A percentile compares a stretch with the other conserved stretches of the same genome.
Evolutionary conservation across 2,329 filamentous ascomycete genomes (phyloP).

Genomic region (Pseudomassariella vexata): DNA sequence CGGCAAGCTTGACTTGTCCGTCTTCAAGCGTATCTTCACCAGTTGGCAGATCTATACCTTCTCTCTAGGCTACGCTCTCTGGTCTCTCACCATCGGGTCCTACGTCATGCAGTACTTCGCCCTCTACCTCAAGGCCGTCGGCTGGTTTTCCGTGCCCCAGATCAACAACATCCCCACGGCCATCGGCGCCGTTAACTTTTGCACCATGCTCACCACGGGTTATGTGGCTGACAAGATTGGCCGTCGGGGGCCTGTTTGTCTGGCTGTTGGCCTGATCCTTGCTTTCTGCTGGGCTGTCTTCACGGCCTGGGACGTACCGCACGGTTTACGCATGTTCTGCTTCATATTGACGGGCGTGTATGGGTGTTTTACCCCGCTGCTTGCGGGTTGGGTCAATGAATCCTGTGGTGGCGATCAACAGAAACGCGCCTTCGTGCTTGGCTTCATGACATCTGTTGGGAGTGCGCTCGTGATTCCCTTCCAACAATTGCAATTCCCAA

Average conservation of each 20-base stretch:
- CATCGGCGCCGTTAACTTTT: conserved; percentile 35
- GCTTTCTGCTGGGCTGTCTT: conserved; percentile 30
- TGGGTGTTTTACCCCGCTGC: conserved; percentile 34
- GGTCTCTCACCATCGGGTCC: conserved; percentile 30
- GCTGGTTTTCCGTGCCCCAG: conserved; percentile 28
- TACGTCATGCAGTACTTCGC: conserved; percentile 35
- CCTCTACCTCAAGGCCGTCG: conserved; percentile 31
- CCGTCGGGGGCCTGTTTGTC: conserved; percentile 28
- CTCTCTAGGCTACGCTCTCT: conserved; percentile 30
- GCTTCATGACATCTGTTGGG: conserved; percentile 31
- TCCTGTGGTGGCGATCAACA: conserved; percentile 35
- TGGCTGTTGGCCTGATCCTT: conserved; percentile 27
- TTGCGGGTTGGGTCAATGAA: conserved; percentile 34
- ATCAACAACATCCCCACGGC: conserved; percentile 40
- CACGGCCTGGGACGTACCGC: conserved; percentile 30
- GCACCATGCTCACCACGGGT: conserved; percentile 29
- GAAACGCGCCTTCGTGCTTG: conserved; percentile 33
- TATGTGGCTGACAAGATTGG: conserved; percentile 26
- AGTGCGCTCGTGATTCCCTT: conserved; percentile 31
- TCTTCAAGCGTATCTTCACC: conserved; percentile 30
- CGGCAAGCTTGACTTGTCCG: conserved; percentile 28
- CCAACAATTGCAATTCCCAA: conserved; percentile 31
- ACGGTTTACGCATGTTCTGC: conserved; percentile 29
- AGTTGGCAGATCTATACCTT: conserved; percentile 41
- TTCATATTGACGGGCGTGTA: conserved; percentile 34